Base-by-base conservation (phyloP, 345 rosid genomes). In the Geranium brycei region DNA sequence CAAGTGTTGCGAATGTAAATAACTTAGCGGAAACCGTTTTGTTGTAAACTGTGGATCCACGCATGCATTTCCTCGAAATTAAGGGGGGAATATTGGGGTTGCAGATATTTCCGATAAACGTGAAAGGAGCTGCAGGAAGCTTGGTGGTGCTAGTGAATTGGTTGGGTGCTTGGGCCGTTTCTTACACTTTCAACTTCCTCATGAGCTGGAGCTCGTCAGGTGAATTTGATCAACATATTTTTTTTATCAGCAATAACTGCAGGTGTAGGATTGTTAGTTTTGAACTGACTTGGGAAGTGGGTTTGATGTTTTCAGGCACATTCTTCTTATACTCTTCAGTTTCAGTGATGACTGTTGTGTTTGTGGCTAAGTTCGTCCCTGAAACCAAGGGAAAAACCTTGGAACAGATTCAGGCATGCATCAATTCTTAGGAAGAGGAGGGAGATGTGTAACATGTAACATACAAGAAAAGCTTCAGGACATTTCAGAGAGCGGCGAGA, bases 381-480 rank as follows among this genome's bases (percentile, higher is more conserved):
- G 96, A 92, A 68, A 92, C 98, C 3, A 89, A 89, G 79, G 98
- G 98, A 58, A 92, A 87, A 69, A 89, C 98, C 0, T 78, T 89
- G 12, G 98, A 89, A 76, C 89, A 92, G 74, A 89, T 92, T 58
- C 96, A 92, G 75, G 80, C 79, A 8, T 69, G 71, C 78, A 87
- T 92, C 78, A 80, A 80, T 55, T 64, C 84, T 35, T 35, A 35
- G 10, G 7, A 35, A 35, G 41, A 35, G 7, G 7, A 23, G 28
- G 28, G 28, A 23, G 28, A 23, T 23, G 28, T 23, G 28, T 23
- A 23, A 23, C 28, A 23, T 23, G 28, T 23, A 23, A 23, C 28
- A 23, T 23, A 23, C 28, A 23, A 23, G 28, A 23, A 23, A 23
- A 23, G 28, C 28, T 23, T 23, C 1, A 23, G 28, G 28, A 23